A percentile compares a stretch with the other conserved stretches of the same genome.
Conservation (phyloP, 2,329 filamentous ascomycete species). For the Fusarium sp. region DNA sequence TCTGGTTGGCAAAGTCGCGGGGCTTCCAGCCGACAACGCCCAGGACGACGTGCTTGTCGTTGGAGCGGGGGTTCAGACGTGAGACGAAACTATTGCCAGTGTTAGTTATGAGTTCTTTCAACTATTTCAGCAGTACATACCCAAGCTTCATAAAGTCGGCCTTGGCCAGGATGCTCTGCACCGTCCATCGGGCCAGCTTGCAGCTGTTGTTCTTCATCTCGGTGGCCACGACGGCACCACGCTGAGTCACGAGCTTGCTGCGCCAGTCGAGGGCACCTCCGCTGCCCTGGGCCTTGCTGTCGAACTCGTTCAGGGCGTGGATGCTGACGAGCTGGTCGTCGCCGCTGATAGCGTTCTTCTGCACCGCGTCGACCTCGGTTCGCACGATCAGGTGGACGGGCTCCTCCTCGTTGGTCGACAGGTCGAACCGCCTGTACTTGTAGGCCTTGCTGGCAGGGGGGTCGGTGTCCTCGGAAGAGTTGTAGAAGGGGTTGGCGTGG, state of each 20-base stretch:
- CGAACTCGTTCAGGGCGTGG: conserved; percentile 98
- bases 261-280: conserved; percentile 97
- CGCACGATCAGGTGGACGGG: conserved; percentile 92
- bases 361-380: conserved; percentile 92
- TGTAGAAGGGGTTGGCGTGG: conserved; percentile 97
- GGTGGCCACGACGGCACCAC: conserved; percentile 95
- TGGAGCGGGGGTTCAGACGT: conserved; percentile 87
- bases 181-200: conserved; percentile 98
- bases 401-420: conserved; percentile 93
- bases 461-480: conserved; percentile 88
- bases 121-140: conserved; percentile 53
- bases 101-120: conserved; percentile 17
- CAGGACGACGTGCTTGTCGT: conserved; percentile 92
- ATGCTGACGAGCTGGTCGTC: conserved; percentile 91
- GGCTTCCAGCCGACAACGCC: conserved; percentile 98
- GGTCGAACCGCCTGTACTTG: conserved; percentile 97
- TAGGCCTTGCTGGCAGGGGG: conserved; percentile 95
- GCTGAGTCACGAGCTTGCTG: conserved; percentile 90
- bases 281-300: conserved; percentile 94
- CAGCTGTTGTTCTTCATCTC: conserved; percentile 99
- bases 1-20: conserved; percentile 93
- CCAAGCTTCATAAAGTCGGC: conserved; percentile 99
- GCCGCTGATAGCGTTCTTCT: conserved; percentile 92
- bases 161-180: conserved; percentile 94
- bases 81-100: conserved; percentile 79